phyloP scores from a whole-genome alignment of 169 alveolate species.

The Babesia ovis region DNA sequence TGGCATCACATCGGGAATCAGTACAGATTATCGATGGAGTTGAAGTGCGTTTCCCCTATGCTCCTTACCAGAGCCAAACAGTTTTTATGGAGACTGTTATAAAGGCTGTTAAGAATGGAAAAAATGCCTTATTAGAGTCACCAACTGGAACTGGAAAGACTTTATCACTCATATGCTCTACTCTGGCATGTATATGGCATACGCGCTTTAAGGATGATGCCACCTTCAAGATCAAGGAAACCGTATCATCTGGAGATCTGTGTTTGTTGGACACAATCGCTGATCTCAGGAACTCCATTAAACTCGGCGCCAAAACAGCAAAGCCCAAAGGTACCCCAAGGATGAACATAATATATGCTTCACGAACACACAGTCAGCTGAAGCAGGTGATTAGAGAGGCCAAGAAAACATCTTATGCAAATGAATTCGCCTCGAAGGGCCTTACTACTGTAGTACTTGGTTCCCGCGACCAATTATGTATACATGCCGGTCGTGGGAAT shows the following conservation, averaged over 20 bases:
- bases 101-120: constrained; percentile 72
- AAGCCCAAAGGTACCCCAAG: constrained; percentile 19
- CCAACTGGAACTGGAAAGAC: constrained; percentile 99
- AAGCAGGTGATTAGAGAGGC: constrained; percentile 88
- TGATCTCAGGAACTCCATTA: constrained; percentile 46
- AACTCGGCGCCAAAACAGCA: constrained; percentile 15
- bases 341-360: constrained; percentile 86
- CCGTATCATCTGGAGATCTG: constrained; percentile 28
- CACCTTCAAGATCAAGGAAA: constrained; percentile 29
- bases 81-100: constrained; percentile 81
- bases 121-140: constrained; percentile 91
- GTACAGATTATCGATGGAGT: constrained; percentile 53
- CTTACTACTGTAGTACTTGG: constrained; percentile 84
- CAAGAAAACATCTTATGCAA: constrained; percentile 72
- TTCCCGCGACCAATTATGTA: constrained; percentile 89
- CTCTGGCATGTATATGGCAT: constrained; percentile 80
- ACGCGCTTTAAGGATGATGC: constrained; percentile 70
- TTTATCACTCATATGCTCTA: constrained; percentile 87
- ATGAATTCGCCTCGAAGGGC: constrained; percentile 78
- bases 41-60: constrained; percentile 84
- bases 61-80: constrained; percentile 83
- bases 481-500: constrained; percentile 78
- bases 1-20: constrained; percentile 41
- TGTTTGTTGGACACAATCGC: constrained; percentile 27
- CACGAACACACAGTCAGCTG: constrained; percentile 92